A percentile compares a stretch with the other conserved stretches of the same genome.
These are phyloP conservation scores for Geotrichum aggregatum DNA, from an alignment of 1,139 yeast species.

Conservation along the genomic window DNA sequence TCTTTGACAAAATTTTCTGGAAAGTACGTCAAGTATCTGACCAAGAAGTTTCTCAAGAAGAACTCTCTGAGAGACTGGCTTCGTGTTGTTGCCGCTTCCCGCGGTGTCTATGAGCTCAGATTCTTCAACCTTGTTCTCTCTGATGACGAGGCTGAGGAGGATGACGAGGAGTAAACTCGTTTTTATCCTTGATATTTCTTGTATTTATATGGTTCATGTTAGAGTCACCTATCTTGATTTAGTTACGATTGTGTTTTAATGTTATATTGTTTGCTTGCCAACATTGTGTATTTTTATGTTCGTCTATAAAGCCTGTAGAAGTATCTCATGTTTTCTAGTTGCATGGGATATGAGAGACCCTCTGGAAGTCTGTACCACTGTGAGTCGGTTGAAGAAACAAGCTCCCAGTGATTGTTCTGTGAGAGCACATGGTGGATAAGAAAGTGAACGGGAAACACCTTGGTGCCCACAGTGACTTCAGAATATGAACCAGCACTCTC, in stretches of 20 bases:
- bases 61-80: constrained; percentile 98
- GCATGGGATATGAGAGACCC: constrained; percentile 60
- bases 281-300: constrained; percentile 26
- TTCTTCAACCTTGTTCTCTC: constrained; percentile 99
- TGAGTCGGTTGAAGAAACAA: constrained; percentile 63
- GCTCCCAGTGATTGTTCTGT: constrained; percentile 57
- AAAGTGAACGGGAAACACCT: constrained; percentile 77
- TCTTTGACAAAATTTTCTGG: constrained; percentile 97
- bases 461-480: constrained; percentile 68
- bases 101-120: constrained; percentile 95
- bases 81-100: constrained; percentile 95
- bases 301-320: constrained; percentile 70
- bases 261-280: background rate
- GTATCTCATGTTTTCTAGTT: constrained; percentile 82
- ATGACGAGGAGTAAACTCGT: constrained; percentile 19
- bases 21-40: constrained; percentile 98
- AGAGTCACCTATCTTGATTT: too few relatives aligned
- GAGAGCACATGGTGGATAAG: constrained; percentile 64
- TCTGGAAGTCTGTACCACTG: constrained; percentile 71
- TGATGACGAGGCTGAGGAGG: constrained; percentile 83
- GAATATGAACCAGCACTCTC: constrained; percentile 92
- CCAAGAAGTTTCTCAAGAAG: constrained; percentile 99
- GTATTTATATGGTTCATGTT: constrained; percentile 8
- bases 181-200: background rate
- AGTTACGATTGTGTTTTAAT: background rate